These are phyloP conservation scores for Effrenium voratum DNA, from an alignment of 73 alveolate species.

Conservation along the genomic window DNA sequence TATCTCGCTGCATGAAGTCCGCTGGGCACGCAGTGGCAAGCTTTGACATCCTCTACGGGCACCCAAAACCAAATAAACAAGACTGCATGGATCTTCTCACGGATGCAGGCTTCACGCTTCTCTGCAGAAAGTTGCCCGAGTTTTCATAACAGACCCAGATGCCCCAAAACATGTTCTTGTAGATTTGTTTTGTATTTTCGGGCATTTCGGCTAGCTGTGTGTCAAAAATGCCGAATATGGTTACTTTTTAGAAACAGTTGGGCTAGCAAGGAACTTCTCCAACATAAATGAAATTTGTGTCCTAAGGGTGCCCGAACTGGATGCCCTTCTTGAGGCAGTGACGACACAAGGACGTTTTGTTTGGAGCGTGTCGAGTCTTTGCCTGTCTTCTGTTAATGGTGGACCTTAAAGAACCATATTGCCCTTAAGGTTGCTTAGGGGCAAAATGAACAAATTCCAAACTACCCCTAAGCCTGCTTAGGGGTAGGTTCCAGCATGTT, in stretches of 20 bases:
- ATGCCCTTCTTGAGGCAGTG: too few species aligned
- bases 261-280: not conserved
- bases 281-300: not conserved
- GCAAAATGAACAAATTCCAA: too few species aligned
- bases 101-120: conserved; percentile 2
- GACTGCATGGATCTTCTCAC: not conserved
- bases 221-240: not conserved
- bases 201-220: too few species aligned
- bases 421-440: too few species aligned
- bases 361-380: too few species aligned
- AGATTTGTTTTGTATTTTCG: not conserved
- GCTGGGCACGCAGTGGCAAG: not conserved
- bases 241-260: not conserved
- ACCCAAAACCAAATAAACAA: not conserved
- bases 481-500: not conserved
- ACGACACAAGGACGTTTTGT: too few species aligned
- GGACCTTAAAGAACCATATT: too few species aligned
- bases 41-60: not conserved
- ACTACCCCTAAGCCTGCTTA: too few species aligned
- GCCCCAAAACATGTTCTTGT: not conserved
- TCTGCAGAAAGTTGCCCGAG: not conserved
- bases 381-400: too few species aligned
- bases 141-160: not conserved
- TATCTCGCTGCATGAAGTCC: not conserved
- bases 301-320: too few species aligned